A percentile compares a stretch with the other conserved stretches of the same genome.
These are phyloP conservation scores for Penicillium malachiteum DNA, from an alignment of 495 filamentous ascomycete species.

Conservation along the genomic window DNA sequence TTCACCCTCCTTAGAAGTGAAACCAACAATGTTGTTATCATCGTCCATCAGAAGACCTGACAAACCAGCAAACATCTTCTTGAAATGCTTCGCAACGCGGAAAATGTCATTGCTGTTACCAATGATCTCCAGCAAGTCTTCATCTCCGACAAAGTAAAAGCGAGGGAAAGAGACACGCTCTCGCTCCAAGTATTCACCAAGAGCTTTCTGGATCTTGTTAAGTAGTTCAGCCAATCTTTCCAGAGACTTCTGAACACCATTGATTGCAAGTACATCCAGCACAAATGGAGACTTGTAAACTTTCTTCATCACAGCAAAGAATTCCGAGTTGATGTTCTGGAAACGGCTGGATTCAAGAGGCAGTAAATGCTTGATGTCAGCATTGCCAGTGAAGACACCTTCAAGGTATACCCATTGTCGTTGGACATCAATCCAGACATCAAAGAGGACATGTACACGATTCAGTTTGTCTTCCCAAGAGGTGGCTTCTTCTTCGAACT, in stretches of 20 bases:
- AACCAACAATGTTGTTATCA: constrained; percentile 80
- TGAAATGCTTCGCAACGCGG: constrained; percentile 95
- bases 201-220: constrained; percentile 98
- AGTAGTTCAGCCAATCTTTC: constrained; percentile 92
- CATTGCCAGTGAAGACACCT: constrained; percentile 97
- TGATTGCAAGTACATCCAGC: constrained; percentile 91
- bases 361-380: constrained; percentile 96
- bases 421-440: constrained; percentile 99
- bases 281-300: constrained; percentile 93
- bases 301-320: constrained; percentile 97
- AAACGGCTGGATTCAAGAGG: constrained; percentile 95
- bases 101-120: constrained; percentile 97
- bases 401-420: constrained; percentile 99
- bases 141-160: constrained; percentile 99
- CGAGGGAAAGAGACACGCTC: constrained; percentile 95
- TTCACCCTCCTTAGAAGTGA: constrained; percentile 95
- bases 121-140: constrained; percentile 98
- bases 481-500: constrained; percentile 95
- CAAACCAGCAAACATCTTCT: constrained; percentile 99
- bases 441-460: constrained; percentile 93
- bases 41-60: constrained; percentile 89
- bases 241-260: constrained; percentile 90
- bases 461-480: constrained; percentile 98
- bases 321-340: constrained; percentile 98
- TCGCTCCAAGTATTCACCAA: constrained; percentile 97